A percentile compares a stretch with the other conserved stretches of the same genome.
Evolutionary conservation across 2,329 filamentous ascomycete species (phyloP).

Genomic region (Juglanconis juglandina): DNA sequence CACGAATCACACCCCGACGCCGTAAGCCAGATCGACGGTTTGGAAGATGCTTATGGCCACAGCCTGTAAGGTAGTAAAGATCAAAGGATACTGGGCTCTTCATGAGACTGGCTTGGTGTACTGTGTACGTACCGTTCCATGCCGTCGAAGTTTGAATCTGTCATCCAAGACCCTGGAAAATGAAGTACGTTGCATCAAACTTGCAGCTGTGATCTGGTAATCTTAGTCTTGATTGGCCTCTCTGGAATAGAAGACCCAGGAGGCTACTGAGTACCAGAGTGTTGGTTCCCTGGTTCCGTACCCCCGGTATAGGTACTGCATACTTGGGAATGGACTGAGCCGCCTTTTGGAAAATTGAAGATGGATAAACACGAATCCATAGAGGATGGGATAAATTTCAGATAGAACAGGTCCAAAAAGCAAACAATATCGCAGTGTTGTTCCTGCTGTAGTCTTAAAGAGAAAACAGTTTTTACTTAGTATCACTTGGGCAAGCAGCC

Average conservation of each 20-base stretch:
- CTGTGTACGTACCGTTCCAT: not conserved
- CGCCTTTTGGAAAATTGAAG: too few species aligned
- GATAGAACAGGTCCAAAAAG: too few species aligned
- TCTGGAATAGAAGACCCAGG: not conserved
- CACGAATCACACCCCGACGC: too few species aligned
- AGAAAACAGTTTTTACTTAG: too few species aligned
- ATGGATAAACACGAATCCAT: too few species aligned
- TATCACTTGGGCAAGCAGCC: not conserved
- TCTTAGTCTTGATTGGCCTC: not conserved
- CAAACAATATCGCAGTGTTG: too few species aligned
- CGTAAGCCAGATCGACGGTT: too few species aligned
- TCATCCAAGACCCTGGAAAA: not conserved
- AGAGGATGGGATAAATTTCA: too few species aligned
- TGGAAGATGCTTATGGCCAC: too few species aligned
- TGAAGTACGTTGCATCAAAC: slow-evolving; percentile 1
- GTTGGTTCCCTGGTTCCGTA: not conserved
- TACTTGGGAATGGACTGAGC: not conserved
- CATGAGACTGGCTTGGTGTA: not conserved
- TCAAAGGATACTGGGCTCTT: not conserved
- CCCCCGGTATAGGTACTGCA: not conserved
- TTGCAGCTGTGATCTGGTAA: not conserved
- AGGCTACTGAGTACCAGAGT: not conserved
- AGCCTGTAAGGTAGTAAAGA: too few species aligned
- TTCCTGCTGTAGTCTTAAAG: too few species aligned
- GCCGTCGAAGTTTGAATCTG: not conserved